A percentile compares a stretch with the other conserved stretches of the same genome.
Evolutionary conservation across 495 filamentous ascomycete species (phyloP).

Genomic region (Bathelium albidoporum): DNA sequence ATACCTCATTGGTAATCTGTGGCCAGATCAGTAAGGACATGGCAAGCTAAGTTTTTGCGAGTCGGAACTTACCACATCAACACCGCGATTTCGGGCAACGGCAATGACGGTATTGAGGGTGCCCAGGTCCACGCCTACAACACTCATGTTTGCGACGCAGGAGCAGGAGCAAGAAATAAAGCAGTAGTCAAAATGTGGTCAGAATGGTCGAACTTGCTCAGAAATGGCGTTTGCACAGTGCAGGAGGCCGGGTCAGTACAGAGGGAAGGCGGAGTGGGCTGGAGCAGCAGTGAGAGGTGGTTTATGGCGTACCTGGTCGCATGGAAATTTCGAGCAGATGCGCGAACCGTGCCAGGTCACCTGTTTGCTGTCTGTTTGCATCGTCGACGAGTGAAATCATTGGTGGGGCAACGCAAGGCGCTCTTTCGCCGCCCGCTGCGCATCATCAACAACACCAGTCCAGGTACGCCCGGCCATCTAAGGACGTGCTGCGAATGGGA

Average conservation of each 20-base stretch:
- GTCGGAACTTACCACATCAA: conserved; percentile 81
- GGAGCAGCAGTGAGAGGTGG: background rate
- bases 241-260: background rate
- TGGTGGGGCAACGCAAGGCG: background rate
- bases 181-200: background rate
- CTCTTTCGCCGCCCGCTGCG: background rate
- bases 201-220: background rate
- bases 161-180: background rate
- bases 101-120: conserved; percentile 95
- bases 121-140: conserved; percentile 91
- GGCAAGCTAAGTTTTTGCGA: background rate
- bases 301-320: background rate
- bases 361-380: background rate
- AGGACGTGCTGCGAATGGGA: background rate
- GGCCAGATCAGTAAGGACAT: conserved; percentile 5
- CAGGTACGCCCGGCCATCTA: background rate
- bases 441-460: conserved; percentile 1
- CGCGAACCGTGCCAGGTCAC: conserved; percentile 1
- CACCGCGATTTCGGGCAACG: conserved; percentile 93
- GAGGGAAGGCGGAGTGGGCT: background rate
- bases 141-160: conserved; percentile 47
- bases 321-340: conserved; percentile 4
- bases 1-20: conserved; percentile 97
- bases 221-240: background rate
- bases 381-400: background rate